Percentiles rank a stretch among this genome's conserved stretches.
Evolutionary conservation across 2,329 filamentous ascomycete species (phyloP).

Genomic region (Nothomitra cinnamomea): DNA sequence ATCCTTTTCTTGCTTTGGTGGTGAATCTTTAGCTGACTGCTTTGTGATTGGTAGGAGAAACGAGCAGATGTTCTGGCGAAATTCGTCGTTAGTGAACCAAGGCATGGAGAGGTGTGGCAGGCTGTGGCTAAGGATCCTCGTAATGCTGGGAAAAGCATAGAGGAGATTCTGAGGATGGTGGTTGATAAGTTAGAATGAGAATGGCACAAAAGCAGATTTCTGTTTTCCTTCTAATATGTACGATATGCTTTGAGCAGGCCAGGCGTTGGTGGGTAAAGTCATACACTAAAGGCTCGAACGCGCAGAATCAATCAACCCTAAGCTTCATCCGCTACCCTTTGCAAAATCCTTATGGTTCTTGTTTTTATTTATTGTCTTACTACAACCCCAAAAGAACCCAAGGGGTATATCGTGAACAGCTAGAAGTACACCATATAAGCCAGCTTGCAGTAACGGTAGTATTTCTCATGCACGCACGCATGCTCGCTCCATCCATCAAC

Average conservation of each 20-base stretch:
- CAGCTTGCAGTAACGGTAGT: too few species aligned
- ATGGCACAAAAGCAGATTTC: too few species aligned
- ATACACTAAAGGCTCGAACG: too few species aligned
- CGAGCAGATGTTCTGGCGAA: conserved; percentile 66
- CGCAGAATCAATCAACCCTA: too few species aligned
- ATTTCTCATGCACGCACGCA: too few species aligned
- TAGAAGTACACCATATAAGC: too few species aligned
- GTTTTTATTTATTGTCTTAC: too few species aligned
- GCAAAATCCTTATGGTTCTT: too few species aligned
- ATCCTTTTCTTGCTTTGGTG: not conserved
- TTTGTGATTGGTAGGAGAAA: conserved; percentile 45
- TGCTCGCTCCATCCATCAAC: too few species aligned
- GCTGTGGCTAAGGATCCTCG: conserved; percentile 66
- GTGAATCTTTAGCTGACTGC: not conserved
- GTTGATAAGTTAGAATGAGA: conserved; percentile 33
- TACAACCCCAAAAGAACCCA: too few species aligned
- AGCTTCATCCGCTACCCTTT: too few species aligned
- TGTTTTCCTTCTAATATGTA: not conserved
- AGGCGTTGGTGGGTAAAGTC: not conserved
- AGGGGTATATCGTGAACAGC: too few species aligned
- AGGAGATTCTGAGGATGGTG: conserved; percentile 72
- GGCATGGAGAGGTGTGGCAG: conserved; percentile 89
- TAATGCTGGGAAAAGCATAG: conserved; percentile 56
- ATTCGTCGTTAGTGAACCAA: conserved; percentile 67
- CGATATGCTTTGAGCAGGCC: not conserved